phyloP scores from a whole-genome alignment of 2,329 filamentous ascomycete species.

The Colletotrichum lini region DNA sequence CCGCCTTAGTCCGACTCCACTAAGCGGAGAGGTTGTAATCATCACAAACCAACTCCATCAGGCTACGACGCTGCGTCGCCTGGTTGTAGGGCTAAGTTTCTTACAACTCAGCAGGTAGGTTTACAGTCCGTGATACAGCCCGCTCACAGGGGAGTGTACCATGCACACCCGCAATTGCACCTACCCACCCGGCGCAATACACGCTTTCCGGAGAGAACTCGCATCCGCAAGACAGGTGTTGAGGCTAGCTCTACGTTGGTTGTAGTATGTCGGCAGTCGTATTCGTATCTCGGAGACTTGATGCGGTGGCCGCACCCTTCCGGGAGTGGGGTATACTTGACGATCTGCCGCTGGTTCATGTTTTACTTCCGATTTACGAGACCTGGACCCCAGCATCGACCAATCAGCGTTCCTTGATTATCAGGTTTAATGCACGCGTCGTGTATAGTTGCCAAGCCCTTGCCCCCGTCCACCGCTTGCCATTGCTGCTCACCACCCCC shows the following conservation, averaged over 20 bases:
- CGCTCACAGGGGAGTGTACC: not conserved
- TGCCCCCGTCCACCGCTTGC: too few species aligned
- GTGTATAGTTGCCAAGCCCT: not conserved
- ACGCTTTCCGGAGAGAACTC: not conserved
- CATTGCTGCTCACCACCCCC: not conserved
- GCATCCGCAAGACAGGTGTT: not conserved
- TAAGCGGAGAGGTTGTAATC: not conserved
- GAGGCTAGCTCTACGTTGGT: not conserved
- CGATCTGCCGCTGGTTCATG: constrained; percentile 21
- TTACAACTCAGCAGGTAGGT: not conserved
- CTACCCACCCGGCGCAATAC: not conserved
- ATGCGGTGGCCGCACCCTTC: constrained; percentile 13
- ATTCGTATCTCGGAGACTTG: constrained; percentile 30
- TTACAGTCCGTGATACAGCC: constrained; percentile 1
- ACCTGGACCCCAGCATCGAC: not conserved
- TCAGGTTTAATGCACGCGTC: not conserved
- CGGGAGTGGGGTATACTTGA: not conserved
- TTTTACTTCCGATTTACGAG: constrained; percentile 26
- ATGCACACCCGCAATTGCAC: not conserved
- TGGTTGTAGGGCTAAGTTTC: constrained; percentile 13
- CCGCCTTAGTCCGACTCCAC: not conserved
- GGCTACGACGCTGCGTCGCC: not conserved
- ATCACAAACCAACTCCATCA: not conserved
- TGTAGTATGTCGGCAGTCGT: not conserved
- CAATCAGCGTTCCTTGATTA: not conserved